Evolutionary conservation across 306 rosid genomes (phyloP), one percentile per base, ranked within the genome.

Genomic region (Lablab purpureus): DNA sequence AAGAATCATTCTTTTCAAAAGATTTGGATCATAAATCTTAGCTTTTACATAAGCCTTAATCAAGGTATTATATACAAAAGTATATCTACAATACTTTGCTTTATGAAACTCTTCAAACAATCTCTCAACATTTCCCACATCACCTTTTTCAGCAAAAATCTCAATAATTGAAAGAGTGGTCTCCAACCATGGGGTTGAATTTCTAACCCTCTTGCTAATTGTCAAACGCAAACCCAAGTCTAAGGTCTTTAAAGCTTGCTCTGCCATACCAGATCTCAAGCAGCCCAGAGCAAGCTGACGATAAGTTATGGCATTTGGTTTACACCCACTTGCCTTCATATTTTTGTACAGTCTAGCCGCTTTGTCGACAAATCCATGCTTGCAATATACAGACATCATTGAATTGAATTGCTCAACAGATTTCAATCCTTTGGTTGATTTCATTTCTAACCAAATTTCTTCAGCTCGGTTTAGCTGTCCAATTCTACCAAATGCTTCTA

Each of bases 31-130:
- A 87, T 96, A 90, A 75, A 87, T 85, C 85, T 87, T 90, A 72
- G 99, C 98, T 86, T 89, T 96, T 80, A 90, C 93, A 69, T 96
- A 96, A 55, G 97, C 96, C 86, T 89, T 96, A 63, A 96, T 87
- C 80, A 91, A 84, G 67, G 91, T 77, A 82, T 96, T 93, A 90
- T 87, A 91, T 10, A 90, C 98, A 84, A 91, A 96, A 50, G 96
- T 89, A 81, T 96, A 81, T 73, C 89, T 93, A 40, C 89, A 83
- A 62, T 93, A 93, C 91, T 83, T 90, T 10, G 98, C 92, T 71
- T 81, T 82, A 19, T 80, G 69, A 71, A 93, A 89, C 77, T 90
- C 99, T 77, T 80, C 85, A 72, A 93, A 96, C 70, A 93, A 78
- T 82, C 83, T 90, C 85, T 90, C 97, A 4, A 82, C 94, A 77